Base-by-base conservation (phyloP, 108 stramenopile genomes). In the Cylindrotheca closterium region DNA sequence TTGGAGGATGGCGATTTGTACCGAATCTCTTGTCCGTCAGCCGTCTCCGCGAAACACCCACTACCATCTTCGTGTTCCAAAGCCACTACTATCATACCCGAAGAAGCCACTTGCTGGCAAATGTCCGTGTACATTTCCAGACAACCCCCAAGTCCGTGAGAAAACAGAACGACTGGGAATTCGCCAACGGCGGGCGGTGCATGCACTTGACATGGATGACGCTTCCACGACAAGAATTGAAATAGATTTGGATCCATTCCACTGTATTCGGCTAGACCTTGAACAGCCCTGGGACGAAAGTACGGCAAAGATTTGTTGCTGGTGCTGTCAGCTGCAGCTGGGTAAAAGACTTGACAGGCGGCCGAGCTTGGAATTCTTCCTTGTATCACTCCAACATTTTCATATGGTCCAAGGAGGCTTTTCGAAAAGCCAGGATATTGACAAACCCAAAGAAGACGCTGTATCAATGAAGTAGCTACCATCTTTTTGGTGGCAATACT, bases 61-160 rank as follows among this genome's bases (percentile, higher is more conserved):
- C 64, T 67, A 45, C 79, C 72, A 55, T 84, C 83, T 7, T 49
- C 60, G 55, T 84, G 83, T 51, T 73, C 73, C 12, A 80, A 26
- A 12, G 77, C 63, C 1, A 80, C 30, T 2, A 77, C 75, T 17
- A 76, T 53, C 29, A 52, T 60, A 42, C 83, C 83, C 4, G 46
- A 50, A 0, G 76, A 68, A 12, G 83, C 83, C 27, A 84, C 47
- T 48, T 65, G 55, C 15, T 51, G 48, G 32, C 73, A 78, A 21
- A 76, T 57, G 18, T 67, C 19, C 0, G 78, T 66, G 51, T 84
- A 84, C 52, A 80, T 64, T 64, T 65, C 70, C 32, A 70, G 49
- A 24, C 30, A 62, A n/a, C 77, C 83, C 33, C 67, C 70, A 45
- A 84, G 60, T 12, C 83, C 83, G 59, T 84, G 83, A 23, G 76